Evolutionary conservation across 2,329 filamentous ascomycete genomes (phyloP), one percentile per base, ranked within the genome.

Genomic region (Tolypocladium album): DNA sequence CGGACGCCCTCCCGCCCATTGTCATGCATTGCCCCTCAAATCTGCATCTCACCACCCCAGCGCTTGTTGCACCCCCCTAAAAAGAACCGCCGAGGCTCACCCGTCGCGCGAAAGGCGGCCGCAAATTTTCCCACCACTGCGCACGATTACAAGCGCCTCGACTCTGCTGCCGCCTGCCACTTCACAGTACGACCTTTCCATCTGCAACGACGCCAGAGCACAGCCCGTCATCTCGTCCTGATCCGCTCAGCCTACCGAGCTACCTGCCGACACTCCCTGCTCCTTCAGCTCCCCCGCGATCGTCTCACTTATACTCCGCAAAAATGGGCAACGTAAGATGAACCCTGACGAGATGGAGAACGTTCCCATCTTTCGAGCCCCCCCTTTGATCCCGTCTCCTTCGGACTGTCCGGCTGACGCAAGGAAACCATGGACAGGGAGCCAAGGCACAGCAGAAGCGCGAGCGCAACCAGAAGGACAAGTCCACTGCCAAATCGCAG

Each of bases 371-470:
- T 36, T 36, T 5, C 24, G 17, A 9, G n/a, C 55, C 50, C 22
- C 22, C 27, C 17, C 34, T 57, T 57, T 38, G 34, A 42, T 56
- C 34, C 34, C 31, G 39, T 42, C 27, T 34, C 34, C 22, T 31
- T 36, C 52, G n/a, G 50, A 20, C 31, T 31, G 34, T 17, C 58
- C 58, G 62, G 58, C 67, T 72, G 59, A 71, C 66, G 38, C 47
- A 22, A 50, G 7, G 17, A 36, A 38, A 13, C 42, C 39, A 15
- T 45, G 3, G 62, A 8, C 59, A 85, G 82, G 85, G 85, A 77
- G 83, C 82, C 73, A 87, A 85, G 74, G 84, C 85, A 72, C 78
- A 81, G 72, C 83, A 87, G 76, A 89, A 89, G 83, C 87, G 88
- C 65, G 88, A 88, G 74, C 86, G 87, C 75, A 86, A 86, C 72